phyloP scores from a whole-genome alignment of 2,329 filamentous ascomycete species.

The Botrytis paeoniae region DNA sequence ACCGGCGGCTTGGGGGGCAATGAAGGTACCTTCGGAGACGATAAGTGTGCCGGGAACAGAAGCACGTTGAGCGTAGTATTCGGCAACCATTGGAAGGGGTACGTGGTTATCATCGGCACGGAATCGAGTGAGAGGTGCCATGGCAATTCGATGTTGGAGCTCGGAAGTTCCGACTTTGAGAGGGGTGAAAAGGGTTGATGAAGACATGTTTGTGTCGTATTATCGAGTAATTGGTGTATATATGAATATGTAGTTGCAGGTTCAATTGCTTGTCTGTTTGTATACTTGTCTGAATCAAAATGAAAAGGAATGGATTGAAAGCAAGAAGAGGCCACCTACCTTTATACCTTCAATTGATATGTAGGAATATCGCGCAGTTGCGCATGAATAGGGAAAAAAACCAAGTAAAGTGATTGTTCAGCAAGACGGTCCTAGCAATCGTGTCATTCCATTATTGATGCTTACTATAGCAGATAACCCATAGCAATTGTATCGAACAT shows the following conservation, averaged over 20 bases:
- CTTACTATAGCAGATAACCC: background rate
- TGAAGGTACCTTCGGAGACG: constrained; percentile 54
- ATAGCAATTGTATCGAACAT: background rate
- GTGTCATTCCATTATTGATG: background rate
- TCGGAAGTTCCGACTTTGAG: constrained; percentile 42
- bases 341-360: background rate
- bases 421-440: background rate
- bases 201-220: constrained; percentile 11
- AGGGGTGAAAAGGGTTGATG: constrained; percentile 43
- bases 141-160: constrained; percentile 47
- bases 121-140: constrained; percentile 58
- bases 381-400: background rate
- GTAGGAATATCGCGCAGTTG: background rate
- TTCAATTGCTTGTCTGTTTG: background rate
- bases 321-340: background rate
- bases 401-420: background rate
- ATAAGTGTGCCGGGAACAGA: constrained; percentile 51
- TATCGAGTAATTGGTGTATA: background rate
- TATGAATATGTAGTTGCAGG: background rate
- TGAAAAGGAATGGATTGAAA: background rate
- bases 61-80: constrained; percentile 55
- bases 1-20: constrained; percentile 46
- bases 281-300: background rate
- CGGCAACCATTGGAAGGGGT: constrained; percentile 43
- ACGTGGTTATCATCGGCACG: constrained; percentile 48